Evolutionary conservation across 2,329 filamentous ascomycete genomes (phyloP), one percentile per base, ranked within the genome.

Genomic region (Diaporthe aspalathi): DNA sequence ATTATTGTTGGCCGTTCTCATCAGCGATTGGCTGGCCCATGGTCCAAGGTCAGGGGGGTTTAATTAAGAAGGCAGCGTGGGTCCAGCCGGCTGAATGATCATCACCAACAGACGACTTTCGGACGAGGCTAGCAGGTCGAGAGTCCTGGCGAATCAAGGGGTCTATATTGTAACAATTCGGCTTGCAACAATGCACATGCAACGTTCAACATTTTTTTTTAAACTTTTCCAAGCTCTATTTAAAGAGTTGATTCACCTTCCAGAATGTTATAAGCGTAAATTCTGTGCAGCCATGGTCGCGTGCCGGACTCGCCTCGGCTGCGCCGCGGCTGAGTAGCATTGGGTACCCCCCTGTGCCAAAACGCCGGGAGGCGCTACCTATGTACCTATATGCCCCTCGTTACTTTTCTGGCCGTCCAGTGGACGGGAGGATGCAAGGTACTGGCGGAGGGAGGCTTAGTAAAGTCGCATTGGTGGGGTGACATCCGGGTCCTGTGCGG

Each of bases 31-130:
- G 32, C 9, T 52, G 32, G 22, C 22, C 24, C 35, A 60, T 52
- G 66, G 54, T 24, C 47, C 50, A 68, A 24, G 53, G 40, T 14
- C n/a, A n/a, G 20, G 50, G 14, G 43, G 32, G 43, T 40, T 43
- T 60, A 60, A 60, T 60, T 29, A 60, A 24, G 29, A 40, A 14
- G n/a, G n/a, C 52, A 40, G 43, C 14, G 52, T 68, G 53, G 66
- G 27, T 49, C 43, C 29, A 27, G 43, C n/a, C 47, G 45, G 60
- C 12, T 32, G 45, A 50, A 4, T n/a, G 29, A 11, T 35, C 14
- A 63, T 5, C 57, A 49, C 43, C 57, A 24, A 65, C 60, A 65
- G 29, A 22, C 38, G 3, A 38, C 45, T 12, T 50, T 65, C 45
- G 29, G 29, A 65, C 60, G 60, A 50, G 45, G 60, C 22, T 38